A percentile compares a stretch with the other conserved stretches of the same genome.
Conservation (phyloP, 768 basidiomycete genomes). For the Galerina sulciceps region DNA sequence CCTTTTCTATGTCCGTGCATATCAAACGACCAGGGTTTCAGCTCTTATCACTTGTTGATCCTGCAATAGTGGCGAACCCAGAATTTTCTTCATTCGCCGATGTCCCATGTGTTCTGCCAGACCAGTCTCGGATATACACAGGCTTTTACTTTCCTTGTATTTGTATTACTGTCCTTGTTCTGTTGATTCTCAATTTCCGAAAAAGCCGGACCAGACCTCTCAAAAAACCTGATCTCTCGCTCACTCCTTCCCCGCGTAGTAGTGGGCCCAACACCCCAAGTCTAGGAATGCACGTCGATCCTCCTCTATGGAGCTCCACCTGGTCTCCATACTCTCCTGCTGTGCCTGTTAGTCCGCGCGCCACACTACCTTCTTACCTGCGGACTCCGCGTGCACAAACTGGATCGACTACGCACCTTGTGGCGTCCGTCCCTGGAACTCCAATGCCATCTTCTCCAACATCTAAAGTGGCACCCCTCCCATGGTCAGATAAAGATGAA, state of each 20-base stretch:
- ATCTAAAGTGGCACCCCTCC: constrained; percentile 33
- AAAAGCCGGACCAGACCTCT: constrained; percentile 28
- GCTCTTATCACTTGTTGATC: constrained; percentile 65
- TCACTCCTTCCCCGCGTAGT: constrained; percentile 34
- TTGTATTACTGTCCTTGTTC: constrained; percentile 52
- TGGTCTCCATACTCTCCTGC: constrained; percentile 47
- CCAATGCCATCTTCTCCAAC: constrained; percentile 34
- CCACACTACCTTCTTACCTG: constrained; percentile 38
- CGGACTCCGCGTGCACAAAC: constrained; percentile 41
- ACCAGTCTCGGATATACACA: constrained; percentile 63
- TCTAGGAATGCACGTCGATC: constrained; percentile 30
- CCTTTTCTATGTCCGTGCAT: constrained; percentile 78
- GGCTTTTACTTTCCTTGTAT: constrained; percentile 67
- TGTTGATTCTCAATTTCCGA: constrained; percentile 49
- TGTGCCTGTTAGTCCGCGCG: constrained; percentile 42
- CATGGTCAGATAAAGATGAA: constrained; percentile 36
- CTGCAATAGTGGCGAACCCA: constrained; percentile 33
- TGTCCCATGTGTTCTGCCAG: constrained; percentile 78
- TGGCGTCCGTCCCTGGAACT: constrained; percentile 45
- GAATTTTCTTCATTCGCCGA: constrained; percentile 57
- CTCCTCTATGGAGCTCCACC: constrained; percentile 30
- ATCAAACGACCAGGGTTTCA: constrained; percentile 84
- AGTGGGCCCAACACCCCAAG: constrained; percentile 26
- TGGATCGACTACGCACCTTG: constrained; percentile 37
- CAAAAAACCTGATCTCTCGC: constrained; percentile 24